Evolutionary conservation across 495 filamentous ascomycete genomes (phyloP), one percentile per base, ranked within the genome.

Genomic region (Cudoniella acicularis): DNA sequence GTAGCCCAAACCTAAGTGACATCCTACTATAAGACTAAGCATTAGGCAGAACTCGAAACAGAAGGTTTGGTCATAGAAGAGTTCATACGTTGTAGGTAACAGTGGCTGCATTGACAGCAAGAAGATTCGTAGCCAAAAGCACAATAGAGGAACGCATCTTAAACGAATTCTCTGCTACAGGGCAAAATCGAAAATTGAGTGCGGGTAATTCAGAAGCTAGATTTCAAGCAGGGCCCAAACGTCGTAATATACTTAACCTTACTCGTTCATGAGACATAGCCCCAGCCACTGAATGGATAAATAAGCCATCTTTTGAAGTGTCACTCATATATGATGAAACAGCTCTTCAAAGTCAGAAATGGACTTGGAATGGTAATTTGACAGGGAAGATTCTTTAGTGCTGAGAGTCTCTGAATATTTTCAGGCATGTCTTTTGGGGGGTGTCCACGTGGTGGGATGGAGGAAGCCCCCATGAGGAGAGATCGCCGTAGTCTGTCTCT

Each of bases 1-100:
- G 79, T 81, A 2, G 83, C 82, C 56, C 74, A 82, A 2, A 90
- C 83, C 88, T 87, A 91, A 1, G 81, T 83, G 46, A 87, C 77
- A 60, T 88, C 82, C 77, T 83, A 92, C 64, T 86, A 17, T 73
- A 84, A 36, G 4, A 36, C 13, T 36, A n/a, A n/a, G n/a, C n/a
- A n/a, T 36, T 36, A 6, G 30, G 13, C 13, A 36, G 30, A 36
- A 36, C 4, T 36, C 30, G 30, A 13, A 13, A 36, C 13, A 4
- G 13, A 36, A 36, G 4, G 30, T 6, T 36, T 36, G 30, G 30
- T 6, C 4, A 36, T 36, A 36, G 13, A 13, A n/a, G n/a, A n/a
- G n/a, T n/a, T n/a, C n/a, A n/a, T 36, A 36, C 13, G 13, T 36
- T 36, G 30, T 36, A 36, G 30, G 30, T 36, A 36, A 36, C 30